A percentile compares a stretch with the other conserved stretches of the same genome.
These are phyloP conservation scores for sorghum (Sorghum bicolor) DNA, from an alignment of 176 grass and related monocot species.

Conservation along the genomic window DNA sequence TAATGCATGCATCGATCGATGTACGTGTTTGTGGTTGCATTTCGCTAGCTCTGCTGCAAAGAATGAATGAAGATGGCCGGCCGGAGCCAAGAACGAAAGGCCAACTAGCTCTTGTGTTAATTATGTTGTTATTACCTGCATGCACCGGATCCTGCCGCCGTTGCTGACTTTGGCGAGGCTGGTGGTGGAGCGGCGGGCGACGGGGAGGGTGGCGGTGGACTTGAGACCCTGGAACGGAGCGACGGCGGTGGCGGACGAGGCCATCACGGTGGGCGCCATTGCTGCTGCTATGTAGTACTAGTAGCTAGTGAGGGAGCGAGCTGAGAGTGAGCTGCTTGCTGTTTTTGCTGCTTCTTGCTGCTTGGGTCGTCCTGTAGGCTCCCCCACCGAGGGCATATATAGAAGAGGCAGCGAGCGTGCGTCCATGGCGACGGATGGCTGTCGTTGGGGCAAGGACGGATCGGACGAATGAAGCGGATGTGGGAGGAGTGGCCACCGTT, in stretches of 20 bases:
- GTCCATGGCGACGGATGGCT: background rate
- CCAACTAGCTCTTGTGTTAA: too few species aligned
- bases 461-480: background rate
- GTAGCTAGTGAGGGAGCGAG: background rate
- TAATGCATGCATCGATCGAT: too few species aligned
- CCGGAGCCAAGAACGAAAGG: background rate
- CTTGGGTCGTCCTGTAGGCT: background rate
- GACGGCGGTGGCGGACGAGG: slow-evolving; percentile 43
- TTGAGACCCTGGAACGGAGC: slow-evolving; percentile 60
- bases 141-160: slow-evolving; percentile 64
- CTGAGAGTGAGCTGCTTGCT: background rate
- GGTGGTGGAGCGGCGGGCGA: slow-evolving; percentile 24
- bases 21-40: background rate
- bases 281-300: background rate
- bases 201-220: slow-evolving; percentile 37
- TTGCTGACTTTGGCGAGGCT: slow-evolving; percentile 51
- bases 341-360: background rate
- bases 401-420: background rate
- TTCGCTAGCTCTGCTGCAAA: background rate
- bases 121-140: slow-evolving; percentile 57
- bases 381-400: background rate
- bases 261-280: slow-evolving; percentile 64
- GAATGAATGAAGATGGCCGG: background rate
- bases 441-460: background rate
- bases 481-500: background rate